A percentile compares a stretch with the other conserved stretches of the same genome.
Conservation (phyloP, 768 basidiomycete species). For the Galerina marginata region DNA sequence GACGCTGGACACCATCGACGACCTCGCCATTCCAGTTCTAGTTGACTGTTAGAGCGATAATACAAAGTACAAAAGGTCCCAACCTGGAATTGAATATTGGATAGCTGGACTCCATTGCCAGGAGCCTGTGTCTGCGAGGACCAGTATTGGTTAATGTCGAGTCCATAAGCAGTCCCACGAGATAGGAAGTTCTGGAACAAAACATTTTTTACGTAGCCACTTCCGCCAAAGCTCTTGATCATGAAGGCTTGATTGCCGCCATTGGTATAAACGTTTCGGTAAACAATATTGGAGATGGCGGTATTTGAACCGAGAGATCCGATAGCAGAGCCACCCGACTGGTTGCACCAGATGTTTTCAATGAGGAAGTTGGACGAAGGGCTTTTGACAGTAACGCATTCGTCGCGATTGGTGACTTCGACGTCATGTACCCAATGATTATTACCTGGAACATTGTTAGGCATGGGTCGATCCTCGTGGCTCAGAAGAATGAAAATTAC, state of each 20-base stretch:
- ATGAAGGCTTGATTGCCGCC: conserved; percentile 5
- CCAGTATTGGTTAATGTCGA: conserved; percentile 6
- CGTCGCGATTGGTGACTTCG: conserved; percentile 2
- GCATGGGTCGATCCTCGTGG: too few relatives aligned
- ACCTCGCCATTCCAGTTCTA: conserved; percentile 8
- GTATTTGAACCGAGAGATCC: conserved; percentile 3
- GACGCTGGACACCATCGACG: conserved; percentile 2
- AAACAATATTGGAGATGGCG: conserved; percentile 2
- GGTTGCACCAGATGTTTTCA: conserved; percentile 4
- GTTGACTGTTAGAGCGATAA: background rate
- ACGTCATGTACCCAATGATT: conserved; percentile 6
- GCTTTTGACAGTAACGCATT: conserved; percentile 9
- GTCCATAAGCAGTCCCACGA: conserved; percentile 4
- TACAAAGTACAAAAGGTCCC: background rate
- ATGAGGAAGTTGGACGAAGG: conserved; percentile 8
- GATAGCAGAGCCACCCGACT: conserved; percentile 4
- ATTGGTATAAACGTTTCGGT: conserved; percentile 2
- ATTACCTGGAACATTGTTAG: background rate
- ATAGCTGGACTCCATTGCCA: conserved; percentile 2
- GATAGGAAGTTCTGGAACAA: conserved; percentile 4
- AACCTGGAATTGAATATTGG: conserved; percentile 4
- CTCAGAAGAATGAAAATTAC: background rate
- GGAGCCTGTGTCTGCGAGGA: background rate
- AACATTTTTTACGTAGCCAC: conserved; percentile 1
- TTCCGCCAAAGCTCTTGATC: conserved; percentile 4